These are phyloP conservation scores for Aspergillus sp. DNA, from an alignment of 2,329 filamentous ascomycete genomes.

Conservation along the genomic window DNA sequence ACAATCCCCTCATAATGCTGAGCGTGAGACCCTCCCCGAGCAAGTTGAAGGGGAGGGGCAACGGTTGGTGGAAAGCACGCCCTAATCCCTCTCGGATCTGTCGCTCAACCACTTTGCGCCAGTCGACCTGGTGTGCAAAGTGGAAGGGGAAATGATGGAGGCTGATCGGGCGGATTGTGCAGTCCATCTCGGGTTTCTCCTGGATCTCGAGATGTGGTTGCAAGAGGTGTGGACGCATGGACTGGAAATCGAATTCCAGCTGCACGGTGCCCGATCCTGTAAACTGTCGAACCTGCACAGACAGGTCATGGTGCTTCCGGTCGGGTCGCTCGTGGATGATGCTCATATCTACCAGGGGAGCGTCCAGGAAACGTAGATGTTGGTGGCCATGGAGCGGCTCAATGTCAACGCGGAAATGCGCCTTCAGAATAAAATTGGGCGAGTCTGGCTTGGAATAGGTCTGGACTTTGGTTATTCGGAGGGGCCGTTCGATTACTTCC, in stretches of 20 bases:
- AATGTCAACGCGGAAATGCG: slow-evolving; percentile 6
- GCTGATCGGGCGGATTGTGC: slow-evolving; percentile 10
- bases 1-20: slow-evolving; percentile 10
- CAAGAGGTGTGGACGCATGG: slow-evolving; percentile 6
- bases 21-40: slow-evolving; percentile 6
- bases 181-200: slow-evolving; percentile 11
- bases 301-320: slow-evolving; percentile 5
- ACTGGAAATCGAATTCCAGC: slow-evolving; percentile 9
- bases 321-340: slow-evolving; percentile 7
- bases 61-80: slow-evolving; percentile 9
- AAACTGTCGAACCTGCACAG: slow-evolving; percentile 8
- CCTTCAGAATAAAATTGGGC: slow-evolving; percentile 9
- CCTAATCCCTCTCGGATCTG: slow-evolving; percentile 11
- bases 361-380: slow-evolving; percentile 3
- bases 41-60: slow-evolving; percentile 6
- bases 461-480: slow-evolving; percentile 5
- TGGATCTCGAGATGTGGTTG: slow-evolving; percentile 11
- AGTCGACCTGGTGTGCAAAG: slow-evolving; percentile 13
- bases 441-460: slow-evolving; percentile 3
- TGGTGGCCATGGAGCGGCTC: slow-evolving; percentile 2
- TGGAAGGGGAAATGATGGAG: slow-evolving; percentile 14
- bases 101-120: slow-evolving; percentile 9
- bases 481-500: slow-evolving; percentile 7
- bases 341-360: slow-evolving; percentile 7
- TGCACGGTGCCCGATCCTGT: slow-evolving; percentile 5